Percentiles rank a stretch among this genome's conserved stretches.
Evolutionary conservation across 345 rosid species (phyloP).

Genomic region (rapeseed (Brassica napus)): DNA sequence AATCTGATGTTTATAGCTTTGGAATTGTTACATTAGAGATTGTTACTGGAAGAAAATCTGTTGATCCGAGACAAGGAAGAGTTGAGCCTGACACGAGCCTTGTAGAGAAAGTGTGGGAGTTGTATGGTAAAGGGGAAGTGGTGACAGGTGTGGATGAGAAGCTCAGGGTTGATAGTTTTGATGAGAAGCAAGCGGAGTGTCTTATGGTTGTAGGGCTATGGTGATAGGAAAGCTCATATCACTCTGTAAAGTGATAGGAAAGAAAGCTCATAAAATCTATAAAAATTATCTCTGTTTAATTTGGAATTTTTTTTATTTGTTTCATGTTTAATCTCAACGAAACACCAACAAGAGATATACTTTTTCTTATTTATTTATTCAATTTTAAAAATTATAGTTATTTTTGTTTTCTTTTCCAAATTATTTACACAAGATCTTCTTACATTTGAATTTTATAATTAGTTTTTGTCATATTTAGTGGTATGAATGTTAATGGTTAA

Average conservation of each 20-base stretch:
- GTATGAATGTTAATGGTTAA: neutral
- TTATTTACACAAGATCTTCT: neutral
- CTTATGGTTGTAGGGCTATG: slow-evolving; percentile 57
- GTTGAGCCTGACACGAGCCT: slow-evolving; percentile 32
- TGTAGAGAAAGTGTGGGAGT: slow-evolving; percentile 57
- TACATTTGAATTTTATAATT: neutral
- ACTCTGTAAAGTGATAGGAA: no score
- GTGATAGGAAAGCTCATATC: slow-evolving; percentile 33
- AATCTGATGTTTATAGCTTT: slow-evolving; percentile 51
- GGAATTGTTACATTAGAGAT: slow-evolving; percentile 52
- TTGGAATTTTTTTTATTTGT: no score
- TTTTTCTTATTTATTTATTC: no score
- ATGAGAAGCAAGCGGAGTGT: slow-evolving; percentile 43
- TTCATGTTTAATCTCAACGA: no score
- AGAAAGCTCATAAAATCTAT: slow-evolving; percentile 38
- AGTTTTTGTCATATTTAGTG: neutral
- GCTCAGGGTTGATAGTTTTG: slow-evolving; percentile 33
- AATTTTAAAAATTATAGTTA: no score
- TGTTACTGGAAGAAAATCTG: slow-evolving; percentile 45
- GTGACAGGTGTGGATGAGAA: slow-evolving; percentile 39
- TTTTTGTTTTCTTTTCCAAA: neutral
- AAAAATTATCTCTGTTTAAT: no score
- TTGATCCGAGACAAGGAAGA: slow-evolving; percentile 26
- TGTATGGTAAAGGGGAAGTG: slow-evolving; percentile 42
- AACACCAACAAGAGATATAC: no score